Conservation (phyloP, 75 land plant species). For the Pseudotsuga menziesii region DNA sequence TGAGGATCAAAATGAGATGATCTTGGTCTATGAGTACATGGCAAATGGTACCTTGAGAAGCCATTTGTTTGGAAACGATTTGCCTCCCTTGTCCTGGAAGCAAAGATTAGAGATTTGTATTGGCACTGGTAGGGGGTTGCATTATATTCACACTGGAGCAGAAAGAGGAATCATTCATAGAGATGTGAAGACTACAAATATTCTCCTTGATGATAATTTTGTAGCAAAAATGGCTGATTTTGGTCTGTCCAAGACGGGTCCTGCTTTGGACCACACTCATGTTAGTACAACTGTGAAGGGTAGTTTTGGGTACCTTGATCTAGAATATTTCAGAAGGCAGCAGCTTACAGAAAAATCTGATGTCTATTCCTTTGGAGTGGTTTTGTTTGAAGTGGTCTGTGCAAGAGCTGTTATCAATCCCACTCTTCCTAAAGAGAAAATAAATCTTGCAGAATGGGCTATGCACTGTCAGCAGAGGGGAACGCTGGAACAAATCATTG, state of each 20-base stretch:
- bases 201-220: slow-evolving; percentile 28
- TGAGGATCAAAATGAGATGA: slow-evolving; percentile 69
- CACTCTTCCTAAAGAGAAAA: slow-evolving; percentile 20
- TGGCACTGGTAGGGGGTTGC: slow-evolving; percentile 70
- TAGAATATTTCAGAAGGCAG: slow-evolving; percentile 12
- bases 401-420: slow-evolving; percentile 44
- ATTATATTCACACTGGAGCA: slow-evolving; percentile 79
- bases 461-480: slow-evolving; percentile 28
- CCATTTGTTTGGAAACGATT: slow-evolving; percentile 58
- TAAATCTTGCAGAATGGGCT: slow-evolving; percentile 38
- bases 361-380: slow-evolving; percentile 39
- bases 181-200: slow-evolving; percentile 35
- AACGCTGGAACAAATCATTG: slow-evolving; percentile 29
- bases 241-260: slow-evolving; percentile 11
- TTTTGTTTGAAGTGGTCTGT: slow-evolving; percentile 37
- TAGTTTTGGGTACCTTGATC: slow-evolving; percentile 2
- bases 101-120: slow-evolving; percentile 75
- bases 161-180: slow-evolving; percentile 46
- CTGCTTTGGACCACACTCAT: background rate
- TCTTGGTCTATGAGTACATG: slow-evolving; percentile 79
- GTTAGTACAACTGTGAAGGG: background rate
- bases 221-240: slow-evolving; percentile 31
- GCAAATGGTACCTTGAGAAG: slow-evolving; percentile 63
- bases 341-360: slow-evolving; percentile 32
- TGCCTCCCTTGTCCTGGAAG: slow-evolving; percentile 55